Evolutionary conservation across 768 basidiomycete genomes (phyloP).

Genomic region (Boletus sp.): DNA sequence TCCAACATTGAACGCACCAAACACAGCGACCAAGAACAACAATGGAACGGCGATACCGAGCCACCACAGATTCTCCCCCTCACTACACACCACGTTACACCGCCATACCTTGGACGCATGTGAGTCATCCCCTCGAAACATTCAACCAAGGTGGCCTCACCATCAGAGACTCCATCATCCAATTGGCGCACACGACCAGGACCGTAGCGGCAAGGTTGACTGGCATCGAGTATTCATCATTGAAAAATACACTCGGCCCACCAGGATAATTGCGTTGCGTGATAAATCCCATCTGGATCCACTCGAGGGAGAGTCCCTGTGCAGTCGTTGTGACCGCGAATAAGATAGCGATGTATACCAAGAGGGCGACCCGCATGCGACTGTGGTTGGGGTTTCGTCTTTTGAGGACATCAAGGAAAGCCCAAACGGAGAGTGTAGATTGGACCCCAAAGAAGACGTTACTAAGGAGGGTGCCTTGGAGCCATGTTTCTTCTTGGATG

Average conservation of each 20-base stretch:
- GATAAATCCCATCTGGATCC: conserved; percentile 27
- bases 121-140: neutral
- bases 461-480: conserved; percentile 11
- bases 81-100: conserved; percentile 47
- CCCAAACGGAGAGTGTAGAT: neutral
- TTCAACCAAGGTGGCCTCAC: neutral
- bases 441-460: conserved; percentile 13
- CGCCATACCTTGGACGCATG: conserved; percentile 39
- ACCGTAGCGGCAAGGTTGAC: neutral
- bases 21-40: conserved; percentile 38
- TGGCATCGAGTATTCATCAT: conserved; percentile 5
- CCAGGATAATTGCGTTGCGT: conserved; percentile 29
- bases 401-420: neutral
- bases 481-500: conserved; percentile 11
- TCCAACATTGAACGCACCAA: conserved; percentile 32
- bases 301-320: conserved; percentile 10
- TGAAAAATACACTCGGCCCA: conserved; percentile 26
- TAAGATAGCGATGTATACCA: conserved; percentile 1
- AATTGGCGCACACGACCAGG: conserved; percentile 3
- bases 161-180: conserved; percentile 11
- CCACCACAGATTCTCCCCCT: conserved; percentile 31
- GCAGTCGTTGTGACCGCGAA: conserved; percentile 15
- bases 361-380: neutral
- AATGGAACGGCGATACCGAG: conserved; percentile 37
- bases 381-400: neutral